Base-by-base conservation (phyloP, 192 early-diverging fungal species). In the Entomortierella parvispora region DNA sequence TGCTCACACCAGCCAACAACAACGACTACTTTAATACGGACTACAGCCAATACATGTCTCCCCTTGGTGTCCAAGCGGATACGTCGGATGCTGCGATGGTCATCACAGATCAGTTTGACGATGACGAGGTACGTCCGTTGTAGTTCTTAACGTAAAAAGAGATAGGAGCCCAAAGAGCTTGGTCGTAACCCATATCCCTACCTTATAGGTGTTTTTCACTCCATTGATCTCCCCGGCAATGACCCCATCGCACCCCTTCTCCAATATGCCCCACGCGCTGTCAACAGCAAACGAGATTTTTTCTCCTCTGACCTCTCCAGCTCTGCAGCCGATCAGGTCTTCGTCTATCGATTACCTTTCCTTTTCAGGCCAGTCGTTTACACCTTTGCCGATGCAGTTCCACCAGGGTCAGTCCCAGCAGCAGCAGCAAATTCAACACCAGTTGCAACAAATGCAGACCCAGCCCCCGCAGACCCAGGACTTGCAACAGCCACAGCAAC, bases 141-240 rank as follows among this genome's bases (percentile, higher is more conserved):
- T n/a, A n/a, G 12, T 40, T 40, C 37, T 40, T 40, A 40, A 12
- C 18, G 5, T 4, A 49, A 49, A 22, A 22, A 49, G 17, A 17
- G 43, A 44, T 11, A 44, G 43, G 17, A 17, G 17, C 8, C 8
- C 8, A 44, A 44, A 44, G 43, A 44, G 17, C 8, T 44, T 8
- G 43, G 9, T 8, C 43, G 8, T 44, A 17, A n/a, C n/a, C n/a
- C n/a, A n/a, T n/a, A n/a, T n/a, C 34, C 31, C n/a, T 42, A 18
- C 17, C 8, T 50, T 43, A 17, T 72, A 74, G 71, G 71, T 74
- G 4, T 74, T 74, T 48, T 74, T 74, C n/a, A 89, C 89, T 2
- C 90, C 90, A 0, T 65, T 92, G 20, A 88, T 92, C 25, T 92
- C 90, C 6, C 90, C 90, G 1, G 89, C 88, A 8, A 89, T 89